Base-by-base conservation (phyloP, 2,329 filamentous ascomycete species). In the Decorospora gaudefroyi region DNA sequence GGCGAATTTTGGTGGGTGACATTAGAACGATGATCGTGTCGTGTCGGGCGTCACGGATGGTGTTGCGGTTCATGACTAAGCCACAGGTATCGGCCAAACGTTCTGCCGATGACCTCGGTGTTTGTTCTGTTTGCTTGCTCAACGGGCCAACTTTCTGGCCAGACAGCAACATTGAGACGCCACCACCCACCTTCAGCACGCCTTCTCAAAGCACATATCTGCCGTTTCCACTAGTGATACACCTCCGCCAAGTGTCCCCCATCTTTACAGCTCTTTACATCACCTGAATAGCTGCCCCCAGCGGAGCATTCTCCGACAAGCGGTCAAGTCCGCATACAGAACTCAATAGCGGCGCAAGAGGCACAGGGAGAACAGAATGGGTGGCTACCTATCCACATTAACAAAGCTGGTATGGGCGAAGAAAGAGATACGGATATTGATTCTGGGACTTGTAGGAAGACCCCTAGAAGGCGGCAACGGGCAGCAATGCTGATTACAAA, bases 401-500 rank as follows among this genome's bases (percentile, higher is more conserved):
- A 50, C 51, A 41, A 51, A 55, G 34, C 41, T 68, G 23, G 60
- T 69, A 51, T 97, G 87, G 85, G 77, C 88, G 28, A 97, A 97
- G 79, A 99, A 97, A 77, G 93, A 99, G 76, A 96, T 96, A 56
- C 80, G 93, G 62, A 99, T 99, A 75, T 75, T 99, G 71, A 96
- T 96, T 59, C 76, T 96, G 49, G 91, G 91, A 65, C 82, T 96
- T 74, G 91, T 96, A 86, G 60, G 85, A 70, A 43, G 17, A 15
- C 23, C 21, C 16, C 16, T 18, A 28, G 17, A 16, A 22, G 10
- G 12, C 21, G n/a, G 7, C 17, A 26, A 21, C 29, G n/a, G 18
- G 17, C 23, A 22, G 36, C 16, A 17, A 32, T 17, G 53, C 58
- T 67, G 55, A 65, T 61, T 47, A 62, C 55, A 56, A 58, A 63